Evolutionary conservation across 768 basidiomycete genomes (phyloP).

Genomic region (Collybiopsis confluens): DNA sequence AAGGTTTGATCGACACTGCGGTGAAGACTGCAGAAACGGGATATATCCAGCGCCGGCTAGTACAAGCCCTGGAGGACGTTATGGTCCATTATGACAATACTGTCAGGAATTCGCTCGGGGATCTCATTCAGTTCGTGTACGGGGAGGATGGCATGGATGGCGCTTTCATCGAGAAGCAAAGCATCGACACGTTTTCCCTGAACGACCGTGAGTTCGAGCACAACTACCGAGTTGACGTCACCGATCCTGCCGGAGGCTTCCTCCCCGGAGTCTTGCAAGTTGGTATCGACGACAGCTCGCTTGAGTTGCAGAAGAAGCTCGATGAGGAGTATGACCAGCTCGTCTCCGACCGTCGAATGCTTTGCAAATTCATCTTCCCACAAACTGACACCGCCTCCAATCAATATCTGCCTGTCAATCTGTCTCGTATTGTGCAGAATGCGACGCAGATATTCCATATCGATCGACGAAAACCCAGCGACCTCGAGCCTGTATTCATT

Average conservation of each 20-base stretch:
- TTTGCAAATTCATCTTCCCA: constrained; percentile 85
- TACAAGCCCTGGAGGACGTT: constrained; percentile 96
- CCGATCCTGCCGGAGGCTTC: constrained; percentile 78
- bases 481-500: constrained; percentile 85
- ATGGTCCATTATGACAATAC: constrained; percentile 98
- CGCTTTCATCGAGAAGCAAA: constrained; percentile 94
- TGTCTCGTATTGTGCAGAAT: constrained; percentile 93
- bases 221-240: constrained; percentile 93
- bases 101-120: constrained; percentile 94
- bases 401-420: constrained; percentile 92
- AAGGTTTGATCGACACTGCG: constrained; percentile 98
- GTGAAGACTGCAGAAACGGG: constrained; percentile 99
- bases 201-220: constrained; percentile 82
- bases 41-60: constrained; percentile 96
- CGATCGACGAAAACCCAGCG: constrained; percentile 87
- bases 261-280: constrained; percentile 76
- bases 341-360: constrained; percentile 64
- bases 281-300: constrained; percentile 77
- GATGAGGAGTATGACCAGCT: constrained; percentile 66
- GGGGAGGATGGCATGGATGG: constrained; percentile 99
- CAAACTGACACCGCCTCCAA: constrained; percentile 63
- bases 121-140: constrained; percentile 94
- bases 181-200: constrained; percentile 83
- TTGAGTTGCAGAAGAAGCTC: constrained; percentile 61
- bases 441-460: constrained; percentile 96